Base-by-base conservation (phyloP, 2,329 filamentous ascomycete species). In the Sarocladium oryzae region DNA sequence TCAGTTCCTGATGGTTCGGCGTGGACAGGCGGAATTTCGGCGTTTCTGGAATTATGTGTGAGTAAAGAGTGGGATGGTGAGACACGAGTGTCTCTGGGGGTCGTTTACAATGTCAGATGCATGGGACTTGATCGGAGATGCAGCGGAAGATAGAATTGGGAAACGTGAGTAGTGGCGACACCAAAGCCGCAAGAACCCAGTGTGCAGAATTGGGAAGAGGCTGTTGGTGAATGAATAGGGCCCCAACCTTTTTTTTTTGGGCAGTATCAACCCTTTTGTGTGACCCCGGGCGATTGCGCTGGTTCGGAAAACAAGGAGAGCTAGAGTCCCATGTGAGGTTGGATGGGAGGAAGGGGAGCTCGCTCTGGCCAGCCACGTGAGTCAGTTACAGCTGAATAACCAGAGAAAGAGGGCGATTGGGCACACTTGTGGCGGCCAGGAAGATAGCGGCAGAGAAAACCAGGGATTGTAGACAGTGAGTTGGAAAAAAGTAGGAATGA, bases 251-350 rank as follows among this genome's bases (percentile, higher is more conserved):
- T 48, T 26, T 30, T n/a, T n/a, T n/a, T n/a, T n/a, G n/a, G n/a
- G 43, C 26, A 15, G 24, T 48, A 10, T 33, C 16, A 15, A 20
- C 2, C 10, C 13, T 15, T 48, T 20, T 20, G 43, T 33, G 43
- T 48, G 43, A 48, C 28, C 13, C 26, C 26, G 40, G n/a, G 40
- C 40, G 21, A 7, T 26, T 43, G 40, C 21, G 40, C 40, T 24
- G 40, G 21, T 28, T 15, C 15, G 32, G 43, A 48, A 24, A 28
- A n/a, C 4, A 37, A n/a, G 30, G 49, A n/a, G 49, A 45, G 49
- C 40, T 52, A 55, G 53, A 46, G 49, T 50, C 28, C 50, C 50
- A 53, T 53, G 49, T 46, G 51, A 54, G 48, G 51, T 40, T 50
- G 38, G 43, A 15, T 48, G 28, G 43, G 43, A 20, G 26, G 16